Conservation (phyloP, 164 flowering plant species). For the Annona cherimola region DNA sequence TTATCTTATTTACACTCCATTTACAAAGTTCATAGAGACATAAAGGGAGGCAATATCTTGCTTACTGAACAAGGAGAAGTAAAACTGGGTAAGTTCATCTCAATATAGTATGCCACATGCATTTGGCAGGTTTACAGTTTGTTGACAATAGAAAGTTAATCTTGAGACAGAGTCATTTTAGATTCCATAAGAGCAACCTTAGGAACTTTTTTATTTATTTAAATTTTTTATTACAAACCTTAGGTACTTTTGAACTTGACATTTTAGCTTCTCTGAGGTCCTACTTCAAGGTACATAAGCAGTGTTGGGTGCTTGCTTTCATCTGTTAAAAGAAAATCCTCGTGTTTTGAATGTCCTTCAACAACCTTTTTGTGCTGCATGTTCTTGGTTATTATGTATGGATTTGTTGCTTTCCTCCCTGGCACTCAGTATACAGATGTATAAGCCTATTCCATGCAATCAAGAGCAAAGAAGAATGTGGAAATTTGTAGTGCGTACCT, state of each 20-base stretch:
- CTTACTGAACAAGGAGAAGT: slow-evolving; percentile 99
- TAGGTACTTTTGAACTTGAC: not conserved
- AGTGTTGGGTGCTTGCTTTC: too few relatives aligned
- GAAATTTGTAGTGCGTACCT: not conserved
- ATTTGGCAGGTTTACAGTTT: not conserved
- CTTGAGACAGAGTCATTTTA: not conserved
- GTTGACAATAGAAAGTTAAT: not conserved
- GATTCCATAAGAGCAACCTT: not conserved
- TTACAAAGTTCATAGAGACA: slow-evolving; percentile 98
- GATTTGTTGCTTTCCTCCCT: too few relatives aligned
- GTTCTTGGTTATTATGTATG: not conserved
- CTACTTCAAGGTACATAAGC: not conserved
- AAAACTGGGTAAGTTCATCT: slow-evolving; percentile 71
- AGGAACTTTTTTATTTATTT: too few relatives aligned
- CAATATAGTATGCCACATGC: not conserved
- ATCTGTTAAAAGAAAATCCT: not conserved
- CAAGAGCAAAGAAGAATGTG: not conserved
- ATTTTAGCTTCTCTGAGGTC: not conserved
- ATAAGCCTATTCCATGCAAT: not conserved
- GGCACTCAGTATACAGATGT: too few relatives aligned
- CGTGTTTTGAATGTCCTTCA: not conserved
- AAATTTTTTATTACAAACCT: too few relatives aligned
- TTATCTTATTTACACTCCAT: slow-evolving; percentile 94
- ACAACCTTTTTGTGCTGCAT: not conserved
- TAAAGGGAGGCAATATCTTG: slow-evolving; percentile 96